Conservation (phyloP, 768 basidiomycete genomes). For the Royoungia palumana region DNA sequence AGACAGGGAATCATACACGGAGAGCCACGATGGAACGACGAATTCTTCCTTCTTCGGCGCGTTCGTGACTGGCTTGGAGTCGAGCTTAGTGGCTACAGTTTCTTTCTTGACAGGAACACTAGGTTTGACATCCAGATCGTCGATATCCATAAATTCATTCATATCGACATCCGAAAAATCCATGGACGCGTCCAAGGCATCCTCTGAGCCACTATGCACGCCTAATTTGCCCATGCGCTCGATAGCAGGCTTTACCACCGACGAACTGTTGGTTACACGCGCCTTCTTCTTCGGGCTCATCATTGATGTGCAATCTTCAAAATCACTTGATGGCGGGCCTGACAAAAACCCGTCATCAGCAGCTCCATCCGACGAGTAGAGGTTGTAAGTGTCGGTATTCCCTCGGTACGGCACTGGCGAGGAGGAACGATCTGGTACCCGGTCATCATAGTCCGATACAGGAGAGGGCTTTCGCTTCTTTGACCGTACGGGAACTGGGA, state of each 20-base stretch:
- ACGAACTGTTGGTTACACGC: slow-evolving; percentile 40
- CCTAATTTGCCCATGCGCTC: slow-evolving; percentile 58
- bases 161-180: slow-evolving; percentile 57
- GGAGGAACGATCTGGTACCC: slow-evolving; percentile 29
- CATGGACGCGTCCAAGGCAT: slow-evolving; percentile 47
- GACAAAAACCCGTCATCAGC: slow-evolving; percentile 23
- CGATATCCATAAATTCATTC: slow-evolving; percentile 54
- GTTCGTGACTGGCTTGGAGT: slow-evolving; percentile 15
- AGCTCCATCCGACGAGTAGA: slow-evolving; percentile 36
- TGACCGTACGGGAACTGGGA: slow-evolving; percentile 33
- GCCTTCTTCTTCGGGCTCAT: slow-evolving; percentile 72
- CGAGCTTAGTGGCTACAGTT: background rate
- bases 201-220: slow-evolving; percentile 50
- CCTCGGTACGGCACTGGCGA: slow-evolving; percentile 40
- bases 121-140: slow-evolving; percentile 50
- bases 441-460: slow-evolving; percentile 36
- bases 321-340: slow-evolving; percentile 40
- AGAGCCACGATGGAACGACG: slow-evolving; percentile 61
- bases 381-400: slow-evolving; percentile 29
- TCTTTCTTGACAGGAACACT: slow-evolving; percentile 32
- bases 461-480: slow-evolving; percentile 72
- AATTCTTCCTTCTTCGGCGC: slow-evolving; percentile 46
- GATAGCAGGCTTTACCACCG: slow-evolving; percentile 50
- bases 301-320: slow-evolving; percentile 47
- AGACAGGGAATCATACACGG: slow-evolving; percentile 68